Evolutionary conservation across 2,329 filamentous ascomycete species (phyloP).

Genomic region (Pyrenochaeta sp.): DNA sequence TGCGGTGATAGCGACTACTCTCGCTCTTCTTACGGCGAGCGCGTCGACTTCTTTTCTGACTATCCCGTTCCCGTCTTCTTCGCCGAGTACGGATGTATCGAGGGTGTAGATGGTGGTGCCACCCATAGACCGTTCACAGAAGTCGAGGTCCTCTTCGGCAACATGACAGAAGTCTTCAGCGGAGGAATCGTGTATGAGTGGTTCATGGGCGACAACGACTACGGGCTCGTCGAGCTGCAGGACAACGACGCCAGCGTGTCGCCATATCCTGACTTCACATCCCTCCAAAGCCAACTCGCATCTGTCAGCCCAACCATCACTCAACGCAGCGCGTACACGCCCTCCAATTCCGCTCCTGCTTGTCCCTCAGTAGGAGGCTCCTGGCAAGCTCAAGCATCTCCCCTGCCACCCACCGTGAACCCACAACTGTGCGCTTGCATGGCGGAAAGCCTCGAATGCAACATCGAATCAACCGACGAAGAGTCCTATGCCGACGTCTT

Average conservation of each 20-base stretch:
- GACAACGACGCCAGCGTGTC: constrained; percentile 67
- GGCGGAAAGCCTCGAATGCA: constrained; percentile 75
- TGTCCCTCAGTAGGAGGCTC: constrained; percentile 73
- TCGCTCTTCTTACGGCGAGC: constrained; percentile 79
- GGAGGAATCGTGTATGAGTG: constrained; percentile 99
- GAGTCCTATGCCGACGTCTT: constrained; percentile 74
- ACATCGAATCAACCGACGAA: constrained; percentile 67
- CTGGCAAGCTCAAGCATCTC: constrained; percentile 74
- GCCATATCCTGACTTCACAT: constrained; percentile 74
- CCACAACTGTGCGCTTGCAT: constrained; percentile 84
- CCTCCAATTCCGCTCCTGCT: constrained; percentile 71
- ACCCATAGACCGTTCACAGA: constrained; percentile 82
- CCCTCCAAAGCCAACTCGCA: constrained; percentile 73
- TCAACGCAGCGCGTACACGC: constrained; percentile 71
- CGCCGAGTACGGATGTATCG: constrained; percentile 97
- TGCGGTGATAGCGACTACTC: constrained; percentile 83
- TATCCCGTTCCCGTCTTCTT: constrained; percentile 98
- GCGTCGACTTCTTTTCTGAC: constrained; percentile 83
- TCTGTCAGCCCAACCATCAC: constrained; percentile 72
- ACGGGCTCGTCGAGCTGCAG: constrained; percentile 75
- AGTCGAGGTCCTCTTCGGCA: constrained; percentile 79
- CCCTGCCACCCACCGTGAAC: constrained; percentile 85
- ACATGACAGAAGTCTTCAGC: constrained; percentile 89
- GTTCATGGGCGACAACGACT: constrained; percentile 90
- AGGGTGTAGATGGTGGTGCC: constrained; percentile 37